phyloP scores from a whole-genome alignment of 345 rosid species.

The Lepidium aucheri region DNA sequence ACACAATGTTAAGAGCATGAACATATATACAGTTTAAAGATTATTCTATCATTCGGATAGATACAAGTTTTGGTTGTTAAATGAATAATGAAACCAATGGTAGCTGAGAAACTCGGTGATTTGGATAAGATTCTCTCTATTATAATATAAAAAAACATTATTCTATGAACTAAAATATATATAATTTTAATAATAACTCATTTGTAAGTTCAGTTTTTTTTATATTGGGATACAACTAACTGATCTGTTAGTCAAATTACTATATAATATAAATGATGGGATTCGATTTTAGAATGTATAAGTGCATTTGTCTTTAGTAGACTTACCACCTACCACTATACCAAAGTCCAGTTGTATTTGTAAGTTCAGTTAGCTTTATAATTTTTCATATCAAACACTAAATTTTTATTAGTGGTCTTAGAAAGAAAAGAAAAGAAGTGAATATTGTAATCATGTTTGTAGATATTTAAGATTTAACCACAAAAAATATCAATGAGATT shows the following conservation, averaged over 20 bases:
- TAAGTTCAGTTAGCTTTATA: too few species aligned
- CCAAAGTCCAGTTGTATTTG: too few species aligned
- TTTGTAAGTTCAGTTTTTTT: neutral
- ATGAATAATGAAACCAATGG: conserved; percentile 12
- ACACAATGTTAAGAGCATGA: neutral
- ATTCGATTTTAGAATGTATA: too few species aligned
- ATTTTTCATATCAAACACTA: neutral
- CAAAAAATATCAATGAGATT: neutral
- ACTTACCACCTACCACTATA: too few species aligned
- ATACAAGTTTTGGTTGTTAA: conserved; percentile 9
- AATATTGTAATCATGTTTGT: too few species aligned
- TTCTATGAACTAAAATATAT: neutral
- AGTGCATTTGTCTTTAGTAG: too few species aligned
- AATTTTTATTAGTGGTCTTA: neutral
- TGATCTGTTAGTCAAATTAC: too few species aligned
- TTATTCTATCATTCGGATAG: neutral
- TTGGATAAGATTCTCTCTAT: conserved; percentile 1
- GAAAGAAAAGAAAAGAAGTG: too few species aligned
- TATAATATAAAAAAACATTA: neutral
- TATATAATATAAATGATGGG: too few species aligned
- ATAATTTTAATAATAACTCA: too few species aligned
- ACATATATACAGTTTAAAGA: neutral
- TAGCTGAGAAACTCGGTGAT: neutral
- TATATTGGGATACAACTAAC: too few species aligned
- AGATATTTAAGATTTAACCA: neutral